Conservation (phyloP, 2,329 filamentous ascomycete species). For the Fusarium xyrophilum region DNA sequence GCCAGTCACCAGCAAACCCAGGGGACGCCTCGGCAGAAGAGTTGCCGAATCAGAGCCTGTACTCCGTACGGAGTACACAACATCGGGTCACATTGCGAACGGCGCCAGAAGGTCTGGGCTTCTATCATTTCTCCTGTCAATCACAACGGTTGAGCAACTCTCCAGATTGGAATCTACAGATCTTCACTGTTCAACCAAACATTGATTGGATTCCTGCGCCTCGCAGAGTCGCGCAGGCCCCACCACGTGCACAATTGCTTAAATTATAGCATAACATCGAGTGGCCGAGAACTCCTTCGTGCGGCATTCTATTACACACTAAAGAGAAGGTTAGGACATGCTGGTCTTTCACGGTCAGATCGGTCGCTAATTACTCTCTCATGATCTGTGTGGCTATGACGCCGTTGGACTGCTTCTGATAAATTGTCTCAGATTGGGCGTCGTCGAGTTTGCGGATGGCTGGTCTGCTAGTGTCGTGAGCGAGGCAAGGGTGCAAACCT, state of each 20-base stretch:
- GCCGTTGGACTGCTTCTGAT: conserved; percentile 27
- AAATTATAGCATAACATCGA: conserved; percentile 22
- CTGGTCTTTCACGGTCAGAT: conserved; percentile 13
- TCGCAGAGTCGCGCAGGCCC: conserved; percentile 20
- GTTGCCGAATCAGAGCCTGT: conserved; percentile 5
- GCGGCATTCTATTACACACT: conserved; percentile 16
- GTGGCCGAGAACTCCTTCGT: conserved; percentile 18
- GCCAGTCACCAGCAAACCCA: not conserved
- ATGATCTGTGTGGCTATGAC: conserved; percentile 10
- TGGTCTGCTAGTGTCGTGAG: conserved; percentile 20
- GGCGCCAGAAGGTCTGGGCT: conserved; percentile 33
- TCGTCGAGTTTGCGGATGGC: conserved; percentile 21
- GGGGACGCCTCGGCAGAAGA: conserved; percentile 9
- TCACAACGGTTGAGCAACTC: conserved; percentile 15
- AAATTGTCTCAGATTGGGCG: conserved; percentile 29
- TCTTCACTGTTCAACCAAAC: conserved; percentile 20
- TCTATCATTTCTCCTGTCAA: conserved; percentile 34
- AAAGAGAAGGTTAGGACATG: conserved; percentile 7
- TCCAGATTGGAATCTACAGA: conserved; percentile 35
- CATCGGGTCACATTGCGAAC: conserved; percentile 11
- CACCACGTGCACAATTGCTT: conserved; percentile 15
- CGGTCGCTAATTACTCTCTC: conserved; percentile 3
- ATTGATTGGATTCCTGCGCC: conserved; percentile 35
- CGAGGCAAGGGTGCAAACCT: conserved; percentile 25
- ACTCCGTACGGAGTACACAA: too few relatives aligned